A percentile compares a stretch with the other conserved stretches of the same genome.
Conservation (phyloP, 1,284 basidiomycete species). For the Marasmius fiardii region DNA sequence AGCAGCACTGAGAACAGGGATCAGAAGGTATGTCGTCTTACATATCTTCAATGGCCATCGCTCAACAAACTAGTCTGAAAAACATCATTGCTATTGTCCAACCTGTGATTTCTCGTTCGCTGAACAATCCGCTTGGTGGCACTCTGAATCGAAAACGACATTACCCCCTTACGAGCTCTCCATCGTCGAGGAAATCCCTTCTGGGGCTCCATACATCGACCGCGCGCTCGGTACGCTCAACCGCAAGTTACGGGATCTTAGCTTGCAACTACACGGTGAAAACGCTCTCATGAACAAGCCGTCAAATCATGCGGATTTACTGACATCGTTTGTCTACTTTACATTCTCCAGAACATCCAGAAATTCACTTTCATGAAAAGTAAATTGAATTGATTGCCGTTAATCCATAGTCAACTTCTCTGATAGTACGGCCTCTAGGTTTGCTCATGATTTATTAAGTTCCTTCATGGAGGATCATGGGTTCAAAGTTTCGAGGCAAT, state of each 20-base stretch:
- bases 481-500: constrained; percentile 59
- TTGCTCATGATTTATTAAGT: constrained; percentile 56
- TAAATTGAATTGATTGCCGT: constrained; percentile 24
- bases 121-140: constrained; percentile 3
- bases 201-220: constrained; percentile 36
- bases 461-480: constrained; percentile 56
- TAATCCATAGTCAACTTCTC: background rate
- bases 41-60: background rate
- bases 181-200: constrained; percentile 13
- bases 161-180: constrained; percentile 36
- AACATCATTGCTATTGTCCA: constrained; percentile 1
- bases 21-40: background rate
- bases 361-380: constrained; percentile 55
- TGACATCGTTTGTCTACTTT: constrained; percentile 3
- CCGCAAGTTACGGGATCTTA: constrained; percentile 46
- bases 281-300: background rate
- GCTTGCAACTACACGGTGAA: constrained; percentile 57
- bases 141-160: constrained; percentile 5
- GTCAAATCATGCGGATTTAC: background rate
- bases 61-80: background rate
- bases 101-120: constrained; percentile 9
- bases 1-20: background rate
- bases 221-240: constrained; percentile 42
- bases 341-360: constrained; percentile 47
- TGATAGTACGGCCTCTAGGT: constrained; percentile 28